Conservation (phyloP, 352 stramenopile genomes). For the Phytophthora sansomeana region DNA sequence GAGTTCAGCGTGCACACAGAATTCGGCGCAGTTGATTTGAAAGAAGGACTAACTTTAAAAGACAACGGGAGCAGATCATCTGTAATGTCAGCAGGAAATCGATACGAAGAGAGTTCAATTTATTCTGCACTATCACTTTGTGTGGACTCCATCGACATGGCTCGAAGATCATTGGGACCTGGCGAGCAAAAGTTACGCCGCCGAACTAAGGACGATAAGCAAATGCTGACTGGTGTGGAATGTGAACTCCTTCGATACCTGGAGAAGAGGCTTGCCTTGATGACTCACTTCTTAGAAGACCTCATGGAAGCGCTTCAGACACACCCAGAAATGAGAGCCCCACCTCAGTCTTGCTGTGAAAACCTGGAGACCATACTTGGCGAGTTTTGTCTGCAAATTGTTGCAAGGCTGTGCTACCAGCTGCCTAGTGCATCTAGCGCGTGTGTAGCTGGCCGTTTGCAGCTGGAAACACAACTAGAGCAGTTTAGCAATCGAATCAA, state of each 20-base stretch:
- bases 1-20: neutral
- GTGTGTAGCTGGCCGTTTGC: conserved; percentile 29
- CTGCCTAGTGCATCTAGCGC: conserved; percentile 45
- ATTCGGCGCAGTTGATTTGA: neutral
- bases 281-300: conserved; percentile 33
- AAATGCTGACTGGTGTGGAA: conserved; percentile 39
- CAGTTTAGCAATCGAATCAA: conserved; percentile 48
- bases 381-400: conserved; percentile 64
- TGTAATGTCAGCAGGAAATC: neutral
- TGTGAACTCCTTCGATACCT: conserved; percentile 41
- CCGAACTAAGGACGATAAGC: neutral
- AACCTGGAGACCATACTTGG: conserved; percentile 57
- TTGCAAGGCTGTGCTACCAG: conserved; percentile 60
- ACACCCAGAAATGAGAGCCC: neutral
- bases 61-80: neutral
- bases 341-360: conserved; percentile 11
- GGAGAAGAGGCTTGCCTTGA: conserved; percentile 38
- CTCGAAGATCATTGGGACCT: conserved; percentile 48
- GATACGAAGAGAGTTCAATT: conserved; percentile 11
- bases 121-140: conserved; percentile 40
- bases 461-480: conserved; percentile 56
- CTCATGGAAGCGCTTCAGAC: conserved; percentile 11
- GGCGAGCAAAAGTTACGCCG: conserved; percentile 35
- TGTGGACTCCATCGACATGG: conserved; percentile 57
- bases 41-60: neutral